A percentile compares a stretch with the other conserved stretches of the same genome.
These are phyloP conservation scores for Hortiboletus rubellus DNA, from an alignment of 1,284 basidiomycete species.

Conservation along the genomic window DNA sequence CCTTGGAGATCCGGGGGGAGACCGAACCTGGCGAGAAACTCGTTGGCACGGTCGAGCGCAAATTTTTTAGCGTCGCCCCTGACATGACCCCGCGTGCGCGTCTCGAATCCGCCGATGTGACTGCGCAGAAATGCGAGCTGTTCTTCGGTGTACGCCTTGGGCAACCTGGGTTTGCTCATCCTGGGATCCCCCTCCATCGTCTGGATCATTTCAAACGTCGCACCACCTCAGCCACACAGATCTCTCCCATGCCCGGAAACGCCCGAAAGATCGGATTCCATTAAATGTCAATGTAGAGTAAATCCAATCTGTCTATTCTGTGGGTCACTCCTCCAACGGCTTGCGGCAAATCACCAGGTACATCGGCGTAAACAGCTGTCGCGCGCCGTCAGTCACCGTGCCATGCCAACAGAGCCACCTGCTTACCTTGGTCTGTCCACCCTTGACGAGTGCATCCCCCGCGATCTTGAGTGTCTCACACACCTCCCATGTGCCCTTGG, in stretches of 20 bases:
- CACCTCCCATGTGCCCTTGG: constrained; percentile 92
- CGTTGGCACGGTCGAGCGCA: constrained; percentile 55
- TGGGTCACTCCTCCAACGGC: constrained; percentile 38
- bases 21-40: constrained; percentile 57
- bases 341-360: constrained; percentile 71
- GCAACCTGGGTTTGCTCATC: constrained; percentile 53
- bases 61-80: constrained; percentile 65
- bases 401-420: background rate
- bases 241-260: constrained; percentile 18
- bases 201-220: constrained; percentile 4
- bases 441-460: constrained; percentile 76
- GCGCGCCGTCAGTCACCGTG: background rate
- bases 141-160: constrained; percentile 53
- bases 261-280: constrained; percentile 33
- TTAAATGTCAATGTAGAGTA: background rate
- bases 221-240: constrained; percentile 21
- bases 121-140: constrained; percentile 54
- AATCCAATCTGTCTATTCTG: background rate
- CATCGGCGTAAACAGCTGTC: constrained; percentile 81
- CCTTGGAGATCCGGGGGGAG: constrained; percentile 52
- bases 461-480: constrained; percentile 89
- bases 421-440: constrained; percentile 83
- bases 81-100: constrained; percentile 46
- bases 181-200: constrained; percentile 37
- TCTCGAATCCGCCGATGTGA: constrained; percentile 51